Conservation (phyloP, 2,329 filamentous ascomycete species). For the Polychaeton citri region DNA sequence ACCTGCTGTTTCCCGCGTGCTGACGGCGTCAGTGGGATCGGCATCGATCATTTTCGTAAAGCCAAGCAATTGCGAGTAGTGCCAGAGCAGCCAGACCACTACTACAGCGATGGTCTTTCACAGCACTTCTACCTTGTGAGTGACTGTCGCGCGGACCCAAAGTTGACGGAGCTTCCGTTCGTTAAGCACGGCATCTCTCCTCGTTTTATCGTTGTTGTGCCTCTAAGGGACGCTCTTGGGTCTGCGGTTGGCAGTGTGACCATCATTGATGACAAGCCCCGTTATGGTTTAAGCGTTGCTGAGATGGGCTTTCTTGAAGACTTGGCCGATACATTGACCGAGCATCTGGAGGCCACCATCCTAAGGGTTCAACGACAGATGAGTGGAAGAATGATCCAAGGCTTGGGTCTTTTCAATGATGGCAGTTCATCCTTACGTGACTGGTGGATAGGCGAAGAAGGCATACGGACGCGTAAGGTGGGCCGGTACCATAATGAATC, state of each 20-base stretch:
- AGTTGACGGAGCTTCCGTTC: slow-evolving; percentile 3
- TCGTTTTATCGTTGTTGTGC: slow-evolving; percentile 44
- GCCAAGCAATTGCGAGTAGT: slow-evolving; percentile 13
- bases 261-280: slow-evolving; percentile 45
- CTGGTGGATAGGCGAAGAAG: slow-evolving; percentile 17
- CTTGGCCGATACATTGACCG: slow-evolving; percentile 42
- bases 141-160: slow-evolving; percentile 7
- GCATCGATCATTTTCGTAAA: slow-evolving; percentile 8
- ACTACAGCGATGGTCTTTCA: slow-evolving; percentile 11
- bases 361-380: slow-evolving; percentile 38
- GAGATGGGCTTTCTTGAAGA: slow-evolving; percentile 45
- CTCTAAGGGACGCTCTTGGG: slow-evolving; percentile 43
- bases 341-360: slow-evolving; percentile 45
- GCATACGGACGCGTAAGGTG: not conserved
- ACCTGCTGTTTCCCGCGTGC: slow-evolving; percentile 17
- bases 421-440: slow-evolving; percentile 12
- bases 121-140: slow-evolving; percentile 14
- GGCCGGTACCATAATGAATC: slow-evolving; percentile 1
- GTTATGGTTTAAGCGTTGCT: slow-evolving; percentile 35
- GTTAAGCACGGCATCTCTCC: slow-evolving; percentile 3
- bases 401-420: slow-evolving; percentile 34
- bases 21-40: slow-evolving; percentile 24
- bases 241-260: slow-evolving; percentile 47
- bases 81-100: slow-evolving; percentile 4
- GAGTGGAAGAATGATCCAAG: slow-evolving; percentile 41